A percentile compares a stretch with the other conserved stretches of the same genome.
Evolutionary conservation across 805 yeast species (phyloP).

Genomic region (Blastobotrys terrestris): DNA sequence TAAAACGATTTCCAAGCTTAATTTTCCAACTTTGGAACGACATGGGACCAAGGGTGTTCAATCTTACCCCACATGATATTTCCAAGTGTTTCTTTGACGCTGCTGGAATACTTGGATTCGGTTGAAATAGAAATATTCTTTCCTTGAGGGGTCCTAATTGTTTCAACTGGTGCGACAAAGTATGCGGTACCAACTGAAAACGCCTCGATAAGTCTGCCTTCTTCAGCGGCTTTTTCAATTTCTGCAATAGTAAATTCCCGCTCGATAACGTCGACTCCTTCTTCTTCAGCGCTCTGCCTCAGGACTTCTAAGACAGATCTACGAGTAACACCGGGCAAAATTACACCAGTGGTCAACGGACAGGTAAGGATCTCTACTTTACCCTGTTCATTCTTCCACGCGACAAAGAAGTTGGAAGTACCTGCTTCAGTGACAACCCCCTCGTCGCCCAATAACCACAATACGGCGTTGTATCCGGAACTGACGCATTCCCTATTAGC

Average conservation of each 20-base stretch:
- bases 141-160: conserved; percentile 68
- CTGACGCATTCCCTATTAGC: conserved; percentile 88
- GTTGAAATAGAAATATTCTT: conserved; percentile 71
- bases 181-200: conserved; percentile 99
- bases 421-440: conserved; percentile 91
- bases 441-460: conserved; percentile 94
- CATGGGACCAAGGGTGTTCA: conserved; percentile 41
- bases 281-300: conserved; percentile 63
- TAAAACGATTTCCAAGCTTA: no score
- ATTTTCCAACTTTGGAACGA: neutral
- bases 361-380: conserved; percentile 91
- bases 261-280: conserved; percentile 79
- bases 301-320: conserved; percentile 77
- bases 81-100: conserved; percentile 66
- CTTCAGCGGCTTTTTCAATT: conserved; percentile 66
- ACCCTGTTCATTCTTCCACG: conserved; percentile 66
- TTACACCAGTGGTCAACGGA: conserved; percentile 88
- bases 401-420: conserved; percentile 90
- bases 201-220: conserved; percentile 86
- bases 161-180: conserved; percentile 87
- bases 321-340: conserved; percentile 94
- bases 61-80: conserved; percentile 85
- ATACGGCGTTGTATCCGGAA: conserved; percentile 91
- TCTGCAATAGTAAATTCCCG: conserved; percentile 78
- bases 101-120: conserved; percentile 61